Percentiles rank a stretch among this genome's conserved stretches.
Conservation (phyloP, 1,284 basidiomycete genomes). For the Rhizoctonia solani region DNA sequence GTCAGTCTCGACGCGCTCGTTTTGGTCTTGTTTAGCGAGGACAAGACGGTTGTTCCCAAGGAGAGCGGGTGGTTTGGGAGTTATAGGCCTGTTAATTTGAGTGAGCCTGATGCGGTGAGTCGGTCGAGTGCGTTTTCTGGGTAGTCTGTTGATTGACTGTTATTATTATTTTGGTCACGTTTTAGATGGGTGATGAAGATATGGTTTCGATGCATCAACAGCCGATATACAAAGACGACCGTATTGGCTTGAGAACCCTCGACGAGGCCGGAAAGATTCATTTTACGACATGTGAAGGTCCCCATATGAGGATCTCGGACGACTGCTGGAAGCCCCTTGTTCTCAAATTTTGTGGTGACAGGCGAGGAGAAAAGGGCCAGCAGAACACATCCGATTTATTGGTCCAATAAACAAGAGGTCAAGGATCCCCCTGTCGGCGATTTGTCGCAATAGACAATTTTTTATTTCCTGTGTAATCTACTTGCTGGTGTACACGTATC, state of each 20-base stretch:
- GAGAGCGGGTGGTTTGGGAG: conserved; percentile 86
- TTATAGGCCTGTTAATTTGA: conserved; percentile 53
- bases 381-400: background rate
- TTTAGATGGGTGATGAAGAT: conserved; percentile 46
- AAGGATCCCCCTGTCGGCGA: background rate
- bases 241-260: conserved; percentile 81
- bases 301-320: conserved; percentile 77
- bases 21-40: conserved; percentile 68
- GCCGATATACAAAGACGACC: conserved; percentile 81
- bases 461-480: too few species aligned
- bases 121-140: background rate
- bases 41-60: conserved; percentile 79
- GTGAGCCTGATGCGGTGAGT: conserved; percentile 21
- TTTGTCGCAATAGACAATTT: too few species aligned
- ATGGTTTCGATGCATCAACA: conserved; percentile 77
- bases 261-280: conserved; percentile 71
- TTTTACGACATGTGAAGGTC: conserved; percentile 71
- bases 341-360: conserved; percentile 46
- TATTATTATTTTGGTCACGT: conserved; percentile 16
- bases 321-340: conserved; percentile 60
- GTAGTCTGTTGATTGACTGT: background rate
- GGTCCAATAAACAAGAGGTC: background rate
- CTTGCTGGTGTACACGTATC: too few species aligned
- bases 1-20: conserved; percentile 61
- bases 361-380: background rate